Conservation (phyloP, 2,329 filamentous ascomycete genomes). For the Metarhizium brunneum region DNA sequence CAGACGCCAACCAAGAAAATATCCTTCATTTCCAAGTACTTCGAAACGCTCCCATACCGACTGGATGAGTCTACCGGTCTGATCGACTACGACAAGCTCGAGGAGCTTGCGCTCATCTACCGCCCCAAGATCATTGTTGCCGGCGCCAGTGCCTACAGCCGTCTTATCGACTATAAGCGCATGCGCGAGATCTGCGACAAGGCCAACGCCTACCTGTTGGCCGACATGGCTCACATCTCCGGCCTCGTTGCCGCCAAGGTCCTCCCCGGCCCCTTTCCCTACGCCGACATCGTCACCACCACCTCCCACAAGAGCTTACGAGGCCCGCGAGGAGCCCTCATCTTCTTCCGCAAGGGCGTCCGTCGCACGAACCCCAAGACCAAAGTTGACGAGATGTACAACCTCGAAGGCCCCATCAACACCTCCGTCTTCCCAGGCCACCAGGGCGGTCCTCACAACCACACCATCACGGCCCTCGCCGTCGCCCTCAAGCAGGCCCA, state of each 20-base stretch:
- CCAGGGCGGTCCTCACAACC: conserved; percentile 96
- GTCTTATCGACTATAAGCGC: conserved; percentile 87
- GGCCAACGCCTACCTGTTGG: conserved; percentile 82
- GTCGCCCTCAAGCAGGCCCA: conserved; percentile 93
- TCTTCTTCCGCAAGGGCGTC: conserved; percentile 94
- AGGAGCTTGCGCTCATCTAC: conserved; percentile 80
- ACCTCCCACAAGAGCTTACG: conserved; percentile 97
- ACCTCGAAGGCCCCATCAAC: conserved; percentile 91
- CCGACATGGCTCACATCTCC: conserved; percentile 97
- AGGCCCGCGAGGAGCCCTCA: conserved; percentile 91
- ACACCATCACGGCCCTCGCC: conserved; percentile 92
- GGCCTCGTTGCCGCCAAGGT: conserved; percentile 88
- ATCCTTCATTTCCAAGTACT: conserved; percentile 97
- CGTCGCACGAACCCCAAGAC: conserved; percentile 75
- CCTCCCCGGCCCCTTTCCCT: conserved; percentile 78
- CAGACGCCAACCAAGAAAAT: conserved; percentile 93
- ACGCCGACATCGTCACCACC: conserved; percentile 91
- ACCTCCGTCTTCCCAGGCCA: conserved; percentile 95
- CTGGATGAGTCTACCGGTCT: conserved; percentile 82
- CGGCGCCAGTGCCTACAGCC: conserved; percentile 91
- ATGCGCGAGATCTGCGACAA: conserved; percentile 90
- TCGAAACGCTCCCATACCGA: conserved; percentile 93
- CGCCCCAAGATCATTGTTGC: conserved; percentile 93
- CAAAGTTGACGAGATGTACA: conserved; percentile 76
- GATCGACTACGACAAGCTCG: conserved; percentile 90